phyloP scores from a whole-genome alignment of 768 basidiomycete species.

The Multifurca ochricompacta region DNA sequence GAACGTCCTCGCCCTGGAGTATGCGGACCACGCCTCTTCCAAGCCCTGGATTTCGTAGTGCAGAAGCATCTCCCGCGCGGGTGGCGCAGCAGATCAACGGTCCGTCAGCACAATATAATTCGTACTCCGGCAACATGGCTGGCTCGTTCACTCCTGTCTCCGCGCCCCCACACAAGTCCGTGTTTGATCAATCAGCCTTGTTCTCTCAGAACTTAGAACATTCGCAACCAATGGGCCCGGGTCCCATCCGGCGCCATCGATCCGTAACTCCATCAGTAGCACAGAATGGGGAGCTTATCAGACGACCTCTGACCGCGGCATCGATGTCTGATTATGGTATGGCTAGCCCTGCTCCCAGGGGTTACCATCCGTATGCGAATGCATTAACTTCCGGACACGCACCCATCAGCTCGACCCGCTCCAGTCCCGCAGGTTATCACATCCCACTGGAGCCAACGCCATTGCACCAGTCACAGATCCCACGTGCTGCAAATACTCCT shows the following conservation, averaged over 20 bases:
- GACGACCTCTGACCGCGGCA: slow-evolving; percentile 36
- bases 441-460: slow-evolving; percentile 34
- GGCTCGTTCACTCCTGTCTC: slow-evolving; percentile 44
- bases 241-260: slow-evolving; percentile 61
- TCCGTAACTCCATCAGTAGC: slow-evolving; percentile 68
- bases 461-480: slow-evolving; percentile 15
- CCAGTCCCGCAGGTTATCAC: slow-evolving; percentile 41
- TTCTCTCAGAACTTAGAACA: slow-evolving; percentile 39
- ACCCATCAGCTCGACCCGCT: slow-evolving; percentile 27
- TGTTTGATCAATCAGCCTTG: slow-evolving; percentile 51
- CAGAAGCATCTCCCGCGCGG: slow-evolving; percentile 12
- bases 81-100: slow-evolving; percentile 17
- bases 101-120: slow-evolving; percentile 9
- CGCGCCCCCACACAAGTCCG: slow-evolving; percentile 61
- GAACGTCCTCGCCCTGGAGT: slow-evolving; percentile 15
- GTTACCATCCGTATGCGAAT: slow-evolving; percentile 31
- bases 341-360: slow-evolving; percentile 23
- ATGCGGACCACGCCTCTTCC: slow-evolving; percentile 10
- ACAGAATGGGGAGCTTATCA: slow-evolving; percentile 43
- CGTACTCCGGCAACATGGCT: slow-evolving; percentile 21
- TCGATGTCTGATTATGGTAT: slow-evolving; percentile 12
- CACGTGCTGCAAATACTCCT: slow-evolving; percentile 20
- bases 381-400: slow-evolving; percentile 19
- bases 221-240: slow-evolving; percentile 31
- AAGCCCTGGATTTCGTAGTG: slow-evolving; percentile 15